Percentiles rank a stretch among this genome's conserved stretches.
Evolutionary conservation across 2,329 filamentous ascomycete species (phyloP).

Genomic region (Paecilomyces formosus): DNA sequence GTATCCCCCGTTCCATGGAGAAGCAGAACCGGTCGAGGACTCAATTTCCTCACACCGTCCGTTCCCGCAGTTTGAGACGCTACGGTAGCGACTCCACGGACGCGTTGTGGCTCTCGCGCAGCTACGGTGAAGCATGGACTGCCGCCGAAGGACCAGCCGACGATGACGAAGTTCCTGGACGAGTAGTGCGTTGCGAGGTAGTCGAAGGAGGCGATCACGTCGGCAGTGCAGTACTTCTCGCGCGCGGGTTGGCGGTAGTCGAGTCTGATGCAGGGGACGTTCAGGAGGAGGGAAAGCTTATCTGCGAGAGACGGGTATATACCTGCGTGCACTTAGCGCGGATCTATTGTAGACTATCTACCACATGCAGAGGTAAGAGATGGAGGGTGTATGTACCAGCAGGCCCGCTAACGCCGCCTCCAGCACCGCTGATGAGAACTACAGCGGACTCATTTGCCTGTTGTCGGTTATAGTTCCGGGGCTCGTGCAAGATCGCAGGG

Average conservation of each 20-base stretch:
- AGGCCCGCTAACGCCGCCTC: conserved; percentile 34
- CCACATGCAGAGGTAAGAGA: background rate
- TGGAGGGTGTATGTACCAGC: conserved; percentile 11
- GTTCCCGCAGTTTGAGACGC: conserved; percentile 33
- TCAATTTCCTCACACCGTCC: conserved; percentile 21
- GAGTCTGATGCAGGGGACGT: conserved; percentile 33
- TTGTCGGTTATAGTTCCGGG: conserved; percentile 5
- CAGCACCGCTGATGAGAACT: conserved; percentile 25
- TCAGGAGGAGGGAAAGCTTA: conserved; percentile 32
- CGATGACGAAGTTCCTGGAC: conserved; percentile 29
- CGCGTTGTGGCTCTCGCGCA: conserved; percentile 20
- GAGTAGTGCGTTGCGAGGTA: conserved; percentile 24
- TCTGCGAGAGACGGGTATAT: conserved; percentile 34
- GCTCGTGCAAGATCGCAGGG: conserved; percentile 8
- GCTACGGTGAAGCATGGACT: conserved; percentile 34
- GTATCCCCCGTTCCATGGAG: conserved; percentile 33
- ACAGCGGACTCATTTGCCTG: conserved; percentile 13
- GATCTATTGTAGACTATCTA: background rate
- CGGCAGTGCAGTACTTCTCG: conserved; percentile 27
- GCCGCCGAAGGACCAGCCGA: conserved; percentile 39
- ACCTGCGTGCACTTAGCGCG: conserved; percentile 5
- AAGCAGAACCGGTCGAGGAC: conserved; percentile 29
- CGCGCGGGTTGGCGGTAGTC: conserved; percentile 33
- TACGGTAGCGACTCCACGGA: conserved; percentile 31
- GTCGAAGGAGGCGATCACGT: conserved; percentile 30